Conservation (phyloP, 768 basidiomycete genomes). For the Podaxis mareebaensis region DNA sequence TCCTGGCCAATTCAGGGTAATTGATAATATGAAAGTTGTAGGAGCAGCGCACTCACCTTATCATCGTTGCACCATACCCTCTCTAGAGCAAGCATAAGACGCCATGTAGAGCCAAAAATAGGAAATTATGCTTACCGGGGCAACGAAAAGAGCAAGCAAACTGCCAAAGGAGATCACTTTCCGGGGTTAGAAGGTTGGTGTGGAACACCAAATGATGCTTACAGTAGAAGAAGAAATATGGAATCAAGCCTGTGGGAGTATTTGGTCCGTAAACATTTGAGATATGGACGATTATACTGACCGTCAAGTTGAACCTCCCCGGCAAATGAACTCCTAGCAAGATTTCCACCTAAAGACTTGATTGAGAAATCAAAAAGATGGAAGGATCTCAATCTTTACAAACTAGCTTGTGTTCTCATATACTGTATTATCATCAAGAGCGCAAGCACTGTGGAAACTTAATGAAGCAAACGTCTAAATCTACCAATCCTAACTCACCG, state of each 20-base stretch:
- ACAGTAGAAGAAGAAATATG: constrained; percentile 1
- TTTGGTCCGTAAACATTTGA: neutral
- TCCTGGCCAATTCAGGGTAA: neutral
- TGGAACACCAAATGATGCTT: neutral
- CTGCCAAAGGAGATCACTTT: constrained; percentile 1
- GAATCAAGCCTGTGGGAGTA: neutral
- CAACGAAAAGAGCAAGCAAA: neutral
- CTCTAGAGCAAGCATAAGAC: neutral
- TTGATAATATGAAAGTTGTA: neutral
- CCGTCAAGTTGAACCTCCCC: neutral
- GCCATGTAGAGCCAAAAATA: neutral
- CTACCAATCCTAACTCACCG: neutral
- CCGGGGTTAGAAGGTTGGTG: too few relatives aligned
- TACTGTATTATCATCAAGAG: constrained; percentile 1
- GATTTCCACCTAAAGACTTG: neutral
- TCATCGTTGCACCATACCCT: neutral
- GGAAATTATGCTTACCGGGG: neutral
- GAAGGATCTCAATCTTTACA: neutral
- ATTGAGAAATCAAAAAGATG: neutral
- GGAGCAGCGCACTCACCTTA: neutral
- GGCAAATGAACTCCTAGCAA: neutral
- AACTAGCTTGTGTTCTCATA: neutral
- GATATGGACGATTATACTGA: neutral
- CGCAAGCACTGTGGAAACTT: neutral
- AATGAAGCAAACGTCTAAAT: neutral